Evolutionary conservation across 257 asterid genomes (phyloP).

Genomic region (Scutellaria barbata): DNA sequence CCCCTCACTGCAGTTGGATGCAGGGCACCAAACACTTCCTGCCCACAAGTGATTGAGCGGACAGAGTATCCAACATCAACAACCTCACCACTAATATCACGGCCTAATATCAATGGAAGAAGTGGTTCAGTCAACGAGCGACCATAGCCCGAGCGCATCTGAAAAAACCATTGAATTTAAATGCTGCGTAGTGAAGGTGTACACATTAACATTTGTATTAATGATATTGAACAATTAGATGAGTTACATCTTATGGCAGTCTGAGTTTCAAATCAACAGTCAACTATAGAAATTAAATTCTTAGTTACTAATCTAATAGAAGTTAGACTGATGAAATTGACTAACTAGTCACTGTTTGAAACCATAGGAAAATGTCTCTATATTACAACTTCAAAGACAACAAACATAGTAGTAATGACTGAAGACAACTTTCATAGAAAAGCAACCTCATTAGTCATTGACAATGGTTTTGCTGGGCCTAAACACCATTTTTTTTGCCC

Average conservation of each 20-base stretch:
- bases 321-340: background rate
- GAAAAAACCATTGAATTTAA: constrained; percentile 37
- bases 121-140: constrained; percentile 85
- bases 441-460: background rate
- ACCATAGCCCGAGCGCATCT: constrained; percentile 98
- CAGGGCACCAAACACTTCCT: constrained; percentile 95
- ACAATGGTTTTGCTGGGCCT: background rate
- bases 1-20: constrained; percentile 99
- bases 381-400: background rate
- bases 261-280: background rate
- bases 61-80: constrained; percentile 84
- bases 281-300: background rate
- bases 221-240: background rate
- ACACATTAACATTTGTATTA: background rate
- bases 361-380: background rate
- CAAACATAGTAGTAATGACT: background rate
- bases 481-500: background rate
- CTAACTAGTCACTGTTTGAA: background rate
- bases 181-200: constrained; percentile 13
- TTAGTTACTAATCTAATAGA: background rate
- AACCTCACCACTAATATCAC: constrained; percentile 97
- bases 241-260: background rate
- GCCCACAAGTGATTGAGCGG: constrained; percentile 69
- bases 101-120: constrained; percentile 88
- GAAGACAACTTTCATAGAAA: background rate